phyloP scores from a whole-genome alignment of 148 eudicot genomes.

The Hydrangea macrophylla region DNA sequence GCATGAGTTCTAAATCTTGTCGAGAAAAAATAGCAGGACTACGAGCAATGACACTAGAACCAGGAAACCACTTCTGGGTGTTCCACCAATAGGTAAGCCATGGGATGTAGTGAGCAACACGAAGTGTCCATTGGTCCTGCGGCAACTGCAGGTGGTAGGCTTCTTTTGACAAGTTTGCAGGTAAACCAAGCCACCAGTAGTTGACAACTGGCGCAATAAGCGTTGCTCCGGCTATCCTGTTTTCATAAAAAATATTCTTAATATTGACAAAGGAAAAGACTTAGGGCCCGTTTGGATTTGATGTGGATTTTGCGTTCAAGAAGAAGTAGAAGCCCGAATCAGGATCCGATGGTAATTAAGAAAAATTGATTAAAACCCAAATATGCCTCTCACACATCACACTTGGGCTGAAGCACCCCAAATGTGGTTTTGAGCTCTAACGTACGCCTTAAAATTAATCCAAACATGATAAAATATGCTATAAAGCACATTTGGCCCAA shows the following conservation, averaged over 20 bases:
- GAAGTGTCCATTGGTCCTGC: conserved; percentile 52
- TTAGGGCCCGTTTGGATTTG: too few relatives aligned
- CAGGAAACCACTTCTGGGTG: conserved; percentile 64
- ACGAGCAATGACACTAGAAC: conserved; percentile 27
- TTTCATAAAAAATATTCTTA: conserved; percentile 5
- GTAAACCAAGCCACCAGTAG: conserved; percentile 58
- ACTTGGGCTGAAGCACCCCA: too few relatives aligned
- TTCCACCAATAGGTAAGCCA: conserved; percentile 85
- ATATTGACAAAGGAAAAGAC: conserved; percentile 5
- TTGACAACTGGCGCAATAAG: conserved; percentile 56
- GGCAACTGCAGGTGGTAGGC: conserved; percentile 36
- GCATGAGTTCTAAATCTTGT: conserved; percentile 36
- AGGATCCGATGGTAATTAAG: too few relatives aligned
- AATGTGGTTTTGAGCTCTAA: too few relatives aligned
- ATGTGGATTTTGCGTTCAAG: too few relatives aligned
- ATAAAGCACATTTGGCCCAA: too few relatives aligned
- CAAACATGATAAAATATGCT: too few relatives aligned
- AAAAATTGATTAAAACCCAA: background rate
- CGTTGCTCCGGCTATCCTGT: conserved; percentile 71
- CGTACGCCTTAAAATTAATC: too few relatives aligned
- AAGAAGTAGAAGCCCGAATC: too few relatives aligned
- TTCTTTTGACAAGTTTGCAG: conserved; percentile 44
- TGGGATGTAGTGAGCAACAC: conserved; percentile 59
- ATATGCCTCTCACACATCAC: background rate
- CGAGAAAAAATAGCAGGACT: conserved; percentile 30